Evolutionary conservation across 2,329 filamentous ascomycete genomes (phyloP).

Genomic region (Microascus cirrosus): DNA sequence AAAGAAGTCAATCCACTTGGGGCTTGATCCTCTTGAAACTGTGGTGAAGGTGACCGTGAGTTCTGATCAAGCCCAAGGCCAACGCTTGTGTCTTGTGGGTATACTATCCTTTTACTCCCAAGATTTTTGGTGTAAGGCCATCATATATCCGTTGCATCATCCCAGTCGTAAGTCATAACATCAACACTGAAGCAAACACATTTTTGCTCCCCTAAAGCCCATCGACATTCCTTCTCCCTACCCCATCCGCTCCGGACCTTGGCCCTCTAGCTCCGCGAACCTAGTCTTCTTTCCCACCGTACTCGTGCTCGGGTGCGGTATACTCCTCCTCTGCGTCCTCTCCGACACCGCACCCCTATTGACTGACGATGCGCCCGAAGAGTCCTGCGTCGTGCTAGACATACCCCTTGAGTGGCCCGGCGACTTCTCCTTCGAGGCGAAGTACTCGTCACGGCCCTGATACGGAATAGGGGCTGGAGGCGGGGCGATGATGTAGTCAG

Average conservation of each 20-base stretch:
- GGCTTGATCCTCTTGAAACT: not conserved
- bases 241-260: not conserved
- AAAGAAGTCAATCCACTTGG: not conserved
- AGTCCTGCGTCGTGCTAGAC: conserved; percentile 3
- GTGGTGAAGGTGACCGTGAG: no score
- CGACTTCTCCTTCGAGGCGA: not conserved
- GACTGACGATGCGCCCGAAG: not conserved
- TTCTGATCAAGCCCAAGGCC: not conserved
- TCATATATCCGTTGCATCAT: not conserved
- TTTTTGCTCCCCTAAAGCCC: not conserved
- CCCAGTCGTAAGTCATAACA: not conserved
- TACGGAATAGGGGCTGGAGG: not conserved
- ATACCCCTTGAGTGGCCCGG: not conserved
- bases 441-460: not conserved
- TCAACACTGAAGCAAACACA: not conserved
- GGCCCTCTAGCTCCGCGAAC: conserved; percentile 3
- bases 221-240: not conserved
- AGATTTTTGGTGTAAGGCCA: not conserved
- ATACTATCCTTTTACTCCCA: not conserved
- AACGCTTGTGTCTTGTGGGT: not conserved
- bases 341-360: not conserved
- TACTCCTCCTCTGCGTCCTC: conserved; percentile 3
- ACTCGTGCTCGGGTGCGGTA: conserved; percentile 2
- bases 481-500: conserved; percentile 1
- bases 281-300: conserved; percentile 1